A percentile compares a stretch with the other conserved stretches of the same genome.
phyloP scores from a whole-genome alignment of 208 protist genomes.

The Trypanosomatidae sp. region DNA sequence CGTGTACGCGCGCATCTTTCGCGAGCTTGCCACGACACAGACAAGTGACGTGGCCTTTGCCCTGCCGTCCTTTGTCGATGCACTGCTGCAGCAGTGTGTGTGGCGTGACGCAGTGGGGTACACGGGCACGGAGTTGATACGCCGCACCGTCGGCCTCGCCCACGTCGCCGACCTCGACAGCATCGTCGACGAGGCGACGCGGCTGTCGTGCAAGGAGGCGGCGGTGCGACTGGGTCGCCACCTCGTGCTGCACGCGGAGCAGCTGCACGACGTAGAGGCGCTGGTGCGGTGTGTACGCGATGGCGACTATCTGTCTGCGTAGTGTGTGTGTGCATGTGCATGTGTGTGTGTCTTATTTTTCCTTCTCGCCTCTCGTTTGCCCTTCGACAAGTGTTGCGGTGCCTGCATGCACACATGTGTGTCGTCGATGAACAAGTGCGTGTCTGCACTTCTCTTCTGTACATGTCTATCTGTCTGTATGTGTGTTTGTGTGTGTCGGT shows the following conservation, averaged over 20 bases:
- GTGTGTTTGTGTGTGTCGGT: too few species aligned
- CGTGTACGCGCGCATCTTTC: slow-evolving; percentile 10
- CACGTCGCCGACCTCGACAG: slow-evolving; percentile 21
- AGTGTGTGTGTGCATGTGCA: too few species aligned
- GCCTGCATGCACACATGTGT: too few species aligned
- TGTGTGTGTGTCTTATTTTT: too few species aligned
- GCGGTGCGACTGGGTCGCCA: slow-evolving; percentile 10
- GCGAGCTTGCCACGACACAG: slow-evolving; percentile 3
- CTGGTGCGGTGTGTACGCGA: too few species aligned
- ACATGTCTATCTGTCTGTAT: too few species aligned
- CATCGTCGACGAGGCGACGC: slow-evolving; percentile 2
- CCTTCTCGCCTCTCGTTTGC: too few species aligned
- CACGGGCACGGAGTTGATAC: slow-evolving; percentile 18
- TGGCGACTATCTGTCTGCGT: too few species aligned
- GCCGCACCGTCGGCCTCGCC: slow-evolving; percentile 14
- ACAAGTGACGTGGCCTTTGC: slow-evolving; percentile 12
- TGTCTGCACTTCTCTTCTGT: too few species aligned
- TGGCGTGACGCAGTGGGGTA: slow-evolving; percentile 17
- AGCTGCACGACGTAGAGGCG: too few species aligned
- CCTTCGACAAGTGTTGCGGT: too few species aligned
- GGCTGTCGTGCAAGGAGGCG: slow-evolving; percentile 8
- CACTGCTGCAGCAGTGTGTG: slow-evolving; percentile 7
- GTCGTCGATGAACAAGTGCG: too few species aligned
- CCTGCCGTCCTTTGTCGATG: slow-evolving; percentile 4
- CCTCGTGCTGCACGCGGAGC: slow-evolving; percentile 10